Percentiles rank a stretch among this genome's conserved stretches.
phyloP scores from a whole-genome alignment of 2,329 filamentous ascomycete genomes.

The Juglanconis sp. region DNA sequence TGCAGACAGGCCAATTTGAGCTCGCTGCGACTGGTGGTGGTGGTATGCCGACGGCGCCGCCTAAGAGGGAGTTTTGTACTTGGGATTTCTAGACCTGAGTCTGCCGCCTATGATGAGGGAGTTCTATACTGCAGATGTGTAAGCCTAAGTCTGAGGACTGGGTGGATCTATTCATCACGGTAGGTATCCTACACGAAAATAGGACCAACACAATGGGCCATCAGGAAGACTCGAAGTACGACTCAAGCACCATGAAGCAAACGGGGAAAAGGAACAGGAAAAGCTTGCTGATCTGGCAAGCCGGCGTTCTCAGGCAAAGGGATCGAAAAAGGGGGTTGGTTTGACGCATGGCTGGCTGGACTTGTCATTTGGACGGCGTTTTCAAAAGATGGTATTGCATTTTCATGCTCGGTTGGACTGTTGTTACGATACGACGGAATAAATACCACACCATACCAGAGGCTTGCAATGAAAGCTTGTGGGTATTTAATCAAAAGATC shows the following conservation, averaged over 20 bases:
- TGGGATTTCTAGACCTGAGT: slow-evolving; percentile 61
- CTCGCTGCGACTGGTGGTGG: slow-evolving; percentile 41
- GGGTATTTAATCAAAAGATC: not conserved
- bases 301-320: not conserved
- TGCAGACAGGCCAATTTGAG: slow-evolving; percentile 64
- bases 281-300: not conserved
- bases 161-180: too few species aligned
- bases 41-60: slow-evolving; percentile 73
- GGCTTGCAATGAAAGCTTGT: not conserved
- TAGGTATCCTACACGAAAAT: too few species aligned
- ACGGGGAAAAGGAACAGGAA: too few species aligned
- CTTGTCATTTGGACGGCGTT: not conserved
- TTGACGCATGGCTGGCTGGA: not conserved
- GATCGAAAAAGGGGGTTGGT: not conserved
- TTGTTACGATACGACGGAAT: not conserved
- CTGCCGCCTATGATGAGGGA: not conserved
- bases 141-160: not conserved
- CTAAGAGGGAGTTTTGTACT: slow-evolving; percentile 69
- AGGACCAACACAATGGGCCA: too few species aligned
- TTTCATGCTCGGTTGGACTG: not conserved
- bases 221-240: too few species aligned
- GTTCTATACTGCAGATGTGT: not conserved
- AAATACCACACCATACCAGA: not conserved
- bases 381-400: not conserved
- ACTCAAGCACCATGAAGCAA: too few species aligned